Evolutionary conservation across 2,329 filamentous ascomycete species (phyloP), one percentile per base, ranked within the genome.

Genomic region (Colletotrichum sp.): DNA sequence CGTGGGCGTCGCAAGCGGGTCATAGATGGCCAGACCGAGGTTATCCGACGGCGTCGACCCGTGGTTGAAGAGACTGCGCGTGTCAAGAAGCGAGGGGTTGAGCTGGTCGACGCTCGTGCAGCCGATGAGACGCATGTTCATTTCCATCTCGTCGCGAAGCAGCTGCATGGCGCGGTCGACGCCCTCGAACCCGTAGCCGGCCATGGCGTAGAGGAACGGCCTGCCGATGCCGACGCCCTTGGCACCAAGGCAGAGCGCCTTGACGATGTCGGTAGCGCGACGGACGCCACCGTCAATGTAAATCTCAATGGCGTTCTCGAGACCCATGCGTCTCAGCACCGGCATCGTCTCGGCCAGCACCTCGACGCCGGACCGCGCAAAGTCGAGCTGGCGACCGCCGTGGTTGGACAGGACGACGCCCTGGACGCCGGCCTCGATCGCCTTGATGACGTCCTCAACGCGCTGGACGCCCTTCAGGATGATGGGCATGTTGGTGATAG

Each of bases 101-200:
- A 99, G 87, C 80, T 99, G 93, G 44, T 92, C 92, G 36, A 99
- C 85, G 76, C 86, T 93, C 24, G 90, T 91, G 75, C 93, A 95
- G 12, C 97, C 97, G 80, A 99, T 95, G 78, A 99, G 88, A 8
- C 97, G 92, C 97, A 99, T 99, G 82, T 96, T 97, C 96, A 99
- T 99, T 88, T 98, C 96, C 92, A 99, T 95, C 90, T 99, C 97
- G 82, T 99, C 97, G 87, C 95, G 96, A 80, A 98, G 90, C 75
- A 98, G 87, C 85, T 96, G 94, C 94, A 99, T 98, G 36, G 97
- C 97, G 39, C 95, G 91, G 82, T 98, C 95, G 24, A 99, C 96
- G 78, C 97, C 97, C 4, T 93, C 89, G 76, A 95, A 87, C 2
- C 97, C 97, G 81, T 99, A 99, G 12, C 95, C 92, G 78, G 93